Evolutionary conservation across 352 stramenopile species (phyloP).

Genomic region (Phytophthora ohioensis): DNA sequence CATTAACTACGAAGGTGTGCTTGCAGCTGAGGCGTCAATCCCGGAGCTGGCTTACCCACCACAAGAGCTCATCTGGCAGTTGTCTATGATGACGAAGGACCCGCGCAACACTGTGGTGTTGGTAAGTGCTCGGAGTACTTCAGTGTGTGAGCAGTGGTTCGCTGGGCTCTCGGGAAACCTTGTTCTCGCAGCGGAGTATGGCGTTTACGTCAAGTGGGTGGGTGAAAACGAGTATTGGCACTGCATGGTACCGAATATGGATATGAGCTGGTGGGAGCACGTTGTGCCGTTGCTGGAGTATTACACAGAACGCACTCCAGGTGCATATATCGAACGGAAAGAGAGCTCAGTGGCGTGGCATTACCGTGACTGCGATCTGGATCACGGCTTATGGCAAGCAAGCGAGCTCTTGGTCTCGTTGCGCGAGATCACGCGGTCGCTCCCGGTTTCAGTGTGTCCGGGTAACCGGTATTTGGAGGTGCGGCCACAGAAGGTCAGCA

Average conservation of each 20-base stretch:
- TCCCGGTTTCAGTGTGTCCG: slow-evolving; percentile 79
- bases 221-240: slow-evolving; percentile 70
- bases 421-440: slow-evolving; percentile 74
- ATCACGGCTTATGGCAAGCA: slow-evolving; percentile 91
- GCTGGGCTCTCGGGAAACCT: slow-evolving; percentile 66
- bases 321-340: slow-evolving; percentile 86
- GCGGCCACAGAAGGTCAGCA: slow-evolving; percentile 83
- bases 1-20: slow-evolving; percentile 92
- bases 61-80: slow-evolving; percentile 84
- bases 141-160: slow-evolving; percentile 87
- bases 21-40: slow-evolving; percentile 84
- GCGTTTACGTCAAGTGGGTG: slow-evolving; percentile 84
- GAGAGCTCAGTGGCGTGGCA: slow-evolving; percentile 91
- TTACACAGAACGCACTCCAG: slow-evolving; percentile 86
- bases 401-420: slow-evolving; percentile 88
- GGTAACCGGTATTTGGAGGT: slow-evolving; percentile 83
- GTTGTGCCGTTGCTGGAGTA: slow-evolving; percentile 83
- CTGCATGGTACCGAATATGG: slow-evolving; percentile 85
- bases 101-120: slow-evolving; percentile 81
- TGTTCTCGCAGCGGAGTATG: slow-evolving; percentile 81
- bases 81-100: slow-evolving; percentile 85
- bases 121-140: slow-evolving; percentile 71
- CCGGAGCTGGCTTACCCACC: slow-evolving; percentile 88
- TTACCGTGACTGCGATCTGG: slow-evolving; percentile 89
- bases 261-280: slow-evolving; percentile 83